Base-by-base conservation (phyloP, 139 green algal species). In the Coelastrella sp. region DNA sequence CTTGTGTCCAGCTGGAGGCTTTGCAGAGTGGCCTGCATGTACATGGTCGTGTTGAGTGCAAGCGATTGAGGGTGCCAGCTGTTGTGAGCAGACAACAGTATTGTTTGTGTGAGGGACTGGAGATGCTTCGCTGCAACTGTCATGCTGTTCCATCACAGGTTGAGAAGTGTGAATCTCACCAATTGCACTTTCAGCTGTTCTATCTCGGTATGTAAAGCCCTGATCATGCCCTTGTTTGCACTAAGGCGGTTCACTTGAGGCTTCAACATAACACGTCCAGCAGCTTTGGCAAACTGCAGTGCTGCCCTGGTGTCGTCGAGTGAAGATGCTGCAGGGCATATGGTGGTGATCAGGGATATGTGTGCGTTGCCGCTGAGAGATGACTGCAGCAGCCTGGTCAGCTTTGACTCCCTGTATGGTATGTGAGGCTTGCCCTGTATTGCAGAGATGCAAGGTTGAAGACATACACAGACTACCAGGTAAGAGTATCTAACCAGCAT, bases 281-380 rank as follows among this genome's bases (percentile, higher is more conserved):
- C 96, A n/a, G 95, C 90, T 48, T 85, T 93, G 41, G 96, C 96
- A 92, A 99, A 99, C 74, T 95, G 92, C 87, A 99, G 86, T 8
- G 91, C 85, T 21, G 83, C 80, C 4, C 83, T 92, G 34, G 96
- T 99, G 83, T 91, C 95, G 69, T 96, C 90, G 37, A 89, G 69
- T 8, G 83, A 89, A 25, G 82, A 57, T 41, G 85, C 45, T 1
- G 95, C 93, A 11, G 96, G 96, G 5, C 94, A 97, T 71, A 98
- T 91, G 83, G 91, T 96, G 85, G 94, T 97, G 76, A 99, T 95
- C 87, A 99, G 98, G 73, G 94, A 94, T 38, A 96, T 98, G 78
- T 94, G 94, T 30, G 96, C 92, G 88, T 98, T 99, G 81, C 96
- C 96, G 21, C 96, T 93, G 62, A 99, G 89, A 0, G 93, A 94